Base-by-base conservation (phyloP, 164 flowering plant species). In the Macadamia integrifolia region DNA sequence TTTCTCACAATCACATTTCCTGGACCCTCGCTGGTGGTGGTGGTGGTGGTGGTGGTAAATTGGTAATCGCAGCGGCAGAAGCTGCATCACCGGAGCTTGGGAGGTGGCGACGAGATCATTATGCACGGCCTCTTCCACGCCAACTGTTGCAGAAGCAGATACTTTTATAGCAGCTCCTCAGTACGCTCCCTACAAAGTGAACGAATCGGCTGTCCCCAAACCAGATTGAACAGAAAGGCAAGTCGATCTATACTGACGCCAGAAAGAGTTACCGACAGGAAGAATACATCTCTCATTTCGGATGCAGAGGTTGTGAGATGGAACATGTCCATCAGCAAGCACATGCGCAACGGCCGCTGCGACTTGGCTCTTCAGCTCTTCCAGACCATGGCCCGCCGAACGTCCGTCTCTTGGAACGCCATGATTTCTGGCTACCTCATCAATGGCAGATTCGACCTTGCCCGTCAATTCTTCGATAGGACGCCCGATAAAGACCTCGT, bases 381-480 rank as follows among this genome's bases (percentile, higher is more conserved):
- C 75, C 64, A 84, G n/a, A 13, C 67, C 18, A 89, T 91, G 95
- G 84, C 89, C 17, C 74, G 78, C 23, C 77, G 87, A 32, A 84
- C 78, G 52, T 60, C 83, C 0, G 90, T 89, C 9, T 76, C 95
- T 18, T 87, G 88, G 82, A 91, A 91, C 40, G 79, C 95, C 30
- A 85, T 91, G 92, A 81, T 91, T 0, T 86, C 90, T 58, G 97
- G 93, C 49, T 89, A 84, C 68, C 15, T 86, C 67, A 60, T 58
- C 5, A 91, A 91, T 64, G 74, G 50, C 14, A 68, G 62, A 57
- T 78, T 83, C 46, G 83, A 77, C 11, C 77, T 74, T 28, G 97
- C 97, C 6, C 74, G 79, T 1, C 55, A 76, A 3, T 0, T 89
- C 81, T 91, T 91, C 59, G 88, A 85, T 8, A 53, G 72, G 78